These are phyloP conservation scores for Colletotrichum phormii DNA, from an alignment of 2,329 filamentous ascomycete genomes.

Conservation along the genomic window DNA sequence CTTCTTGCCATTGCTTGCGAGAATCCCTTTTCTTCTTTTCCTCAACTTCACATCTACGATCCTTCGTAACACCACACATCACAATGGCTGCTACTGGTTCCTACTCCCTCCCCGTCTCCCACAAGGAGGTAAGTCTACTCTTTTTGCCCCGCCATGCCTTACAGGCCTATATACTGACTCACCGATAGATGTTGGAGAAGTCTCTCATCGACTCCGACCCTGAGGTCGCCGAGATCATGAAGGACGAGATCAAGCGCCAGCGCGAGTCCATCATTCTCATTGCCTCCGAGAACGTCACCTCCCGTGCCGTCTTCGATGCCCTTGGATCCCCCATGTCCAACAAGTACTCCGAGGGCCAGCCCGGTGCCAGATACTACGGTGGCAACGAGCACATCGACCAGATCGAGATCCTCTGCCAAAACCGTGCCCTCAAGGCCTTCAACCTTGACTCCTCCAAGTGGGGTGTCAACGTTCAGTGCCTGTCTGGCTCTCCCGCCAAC, in stretches of 20 bases:
- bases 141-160: conserved; percentile 31
- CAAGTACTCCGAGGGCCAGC: conserved; percentile 99
- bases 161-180: conserved; percentile 47
- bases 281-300: conserved; percentile 99
- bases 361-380: conserved; percentile 98
- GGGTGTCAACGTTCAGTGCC: conserved; percentile 98
- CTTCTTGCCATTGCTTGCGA: conserved; percentile 34
- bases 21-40: conserved; percentile 11
- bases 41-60: conserved; percentile 2
- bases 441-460: conserved; percentile 87
- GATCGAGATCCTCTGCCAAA: conserved; percentile 95
- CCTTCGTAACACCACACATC: conserved; percentile 31
- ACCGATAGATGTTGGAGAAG: conserved; percentile 88
- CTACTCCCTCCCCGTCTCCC: conserved; percentile 65
- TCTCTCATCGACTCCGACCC: conserved; percentile 91
- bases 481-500: conserved; percentile 95
- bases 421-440: conserved; percentile 92
- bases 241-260: conserved; percentile 95
- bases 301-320: conserved; percentile 96
- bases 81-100: conserved; percentile 55
- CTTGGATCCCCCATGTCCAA: conserved; percentile 96
- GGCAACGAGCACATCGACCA: conserved; percentile 99
- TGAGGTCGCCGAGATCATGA: conserved; percentile 97
- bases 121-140: conserved; percentile 61
- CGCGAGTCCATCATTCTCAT: conserved; percentile 99